Evolutionary conservation across 2,329 filamentous ascomycete species (phyloP), one percentile per base, ranked within the genome.

Genomic region (Cylindrodendrum hubeiense): DNA sequence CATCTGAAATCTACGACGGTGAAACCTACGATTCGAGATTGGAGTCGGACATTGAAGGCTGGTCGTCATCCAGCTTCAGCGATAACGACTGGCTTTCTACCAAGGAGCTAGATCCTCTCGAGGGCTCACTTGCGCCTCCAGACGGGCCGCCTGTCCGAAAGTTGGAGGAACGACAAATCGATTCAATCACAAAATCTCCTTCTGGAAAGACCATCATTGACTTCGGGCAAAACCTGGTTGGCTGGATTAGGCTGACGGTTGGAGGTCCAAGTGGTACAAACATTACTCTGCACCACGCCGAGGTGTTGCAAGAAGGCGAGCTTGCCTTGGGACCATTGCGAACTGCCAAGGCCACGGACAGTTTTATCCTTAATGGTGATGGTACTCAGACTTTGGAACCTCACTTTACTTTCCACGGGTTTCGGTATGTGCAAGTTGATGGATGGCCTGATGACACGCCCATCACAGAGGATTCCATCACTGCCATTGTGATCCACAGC

Each of bases 221-320:
- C 65, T 89, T 89, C 71, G 86, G 86, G 0, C 86, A 89, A 68
- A 89, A 89, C 63, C 74, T 89, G 0, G 86, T 88, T 1, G 87
- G 87, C 0, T 80, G 80, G 71, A 62, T 88, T 1, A 76, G 76
- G 3, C 61, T 89, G 6, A 71, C 76, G 0, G 73, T 83, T 2
- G 67, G 67, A 34, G 82, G 79, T 0, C 77, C 79, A 0, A 72
- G 74, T 3, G 82, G 81, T 1, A 78, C 80, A 1, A 79, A 75
- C 5, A 81, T 89, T 21, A 80, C 77, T 6, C 75, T 90, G 4
- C 74, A 74, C 21, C 62, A 65, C 9, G 62, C 56, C 6, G 62
- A 65, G 26, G 62, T 65, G 6, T 30, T 65, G 10, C 56, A 65
- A n/a, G 28, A 65, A 15, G 62, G 62, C 2, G 62, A 65, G n/a